These are phyloP conservation scores for Nectriaceae sp. DNA, from an alignment of 2,329 filamentous ascomycete genomes.

Conservation along the genomic window DNA sequence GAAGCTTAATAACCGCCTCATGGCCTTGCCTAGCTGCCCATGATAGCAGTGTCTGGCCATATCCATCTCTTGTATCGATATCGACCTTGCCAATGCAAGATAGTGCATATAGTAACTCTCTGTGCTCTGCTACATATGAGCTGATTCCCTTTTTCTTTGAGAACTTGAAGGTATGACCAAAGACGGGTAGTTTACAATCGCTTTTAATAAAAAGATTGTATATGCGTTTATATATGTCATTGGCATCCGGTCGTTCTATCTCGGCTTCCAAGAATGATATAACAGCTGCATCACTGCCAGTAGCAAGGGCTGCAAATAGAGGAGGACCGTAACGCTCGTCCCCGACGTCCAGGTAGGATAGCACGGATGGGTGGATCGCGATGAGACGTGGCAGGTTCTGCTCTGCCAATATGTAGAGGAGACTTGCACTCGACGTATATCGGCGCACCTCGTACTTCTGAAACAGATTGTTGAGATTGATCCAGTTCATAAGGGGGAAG, in stretches of 20 bases:
- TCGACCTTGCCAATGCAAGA: background rate
- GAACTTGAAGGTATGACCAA: constrained; percentile 5
- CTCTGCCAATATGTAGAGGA: constrained; percentile 18
- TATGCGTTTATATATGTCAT: background rate
- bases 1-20: background rate
- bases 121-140: constrained; percentile 38
- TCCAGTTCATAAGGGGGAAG: background rate
- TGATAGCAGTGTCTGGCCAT: background rate
- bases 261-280: background rate
- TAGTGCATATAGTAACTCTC: constrained; percentile 43
- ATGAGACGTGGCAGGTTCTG: background rate
- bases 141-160: background rate
- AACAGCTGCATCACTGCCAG: background rate
- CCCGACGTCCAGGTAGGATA: rapidly evolving
- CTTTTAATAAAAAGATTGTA: background rate
- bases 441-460: background rate
- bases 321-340: constrained; percentile 11
- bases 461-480: background rate
- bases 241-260: background rate
- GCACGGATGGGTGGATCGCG: background rate
- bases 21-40: background rate
- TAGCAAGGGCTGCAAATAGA: constrained; percentile 15
- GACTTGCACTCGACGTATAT: rapidly evolving
- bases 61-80: background rate
- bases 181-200: background rate